Percentiles rank a stretch among this genome's conserved stretches.
Evolutionary conservation across 805 yeast species (phyloP).

Genomic region (Sugiyamaella marilandica): DNA sequence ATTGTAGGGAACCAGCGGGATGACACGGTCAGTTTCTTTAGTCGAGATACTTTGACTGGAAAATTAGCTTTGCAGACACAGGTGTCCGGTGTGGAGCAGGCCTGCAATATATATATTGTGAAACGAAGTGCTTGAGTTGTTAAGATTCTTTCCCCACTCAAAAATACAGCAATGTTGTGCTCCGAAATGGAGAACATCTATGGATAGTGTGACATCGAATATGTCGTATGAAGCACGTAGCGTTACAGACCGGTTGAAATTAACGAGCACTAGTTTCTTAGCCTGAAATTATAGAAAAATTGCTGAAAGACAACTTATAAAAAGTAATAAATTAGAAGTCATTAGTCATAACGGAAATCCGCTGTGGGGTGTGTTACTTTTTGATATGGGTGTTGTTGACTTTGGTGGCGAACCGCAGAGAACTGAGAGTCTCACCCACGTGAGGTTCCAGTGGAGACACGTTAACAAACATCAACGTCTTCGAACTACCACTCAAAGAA

Average conservation of each 20-base stretch:
- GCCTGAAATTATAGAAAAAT: too few relatives aligned
- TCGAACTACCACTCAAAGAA: conserved; percentile 79
- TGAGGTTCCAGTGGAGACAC: conserved; percentile 63
- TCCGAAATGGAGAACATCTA: too few relatives aligned
- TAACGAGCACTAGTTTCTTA: too few relatives aligned
- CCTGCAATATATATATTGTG: background rate
- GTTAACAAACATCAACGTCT: conserved; percentile 90
- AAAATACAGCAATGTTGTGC: too few relatives aligned
- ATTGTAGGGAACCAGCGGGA: conserved; percentile 8
- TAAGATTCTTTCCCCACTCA: too few relatives aligned
- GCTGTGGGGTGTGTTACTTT: background rate
- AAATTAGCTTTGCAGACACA: conserved; percentile 3
- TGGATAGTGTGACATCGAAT: too few relatives aligned
- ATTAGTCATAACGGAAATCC: background rate
- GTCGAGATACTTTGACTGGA: conserved; percentile 1
- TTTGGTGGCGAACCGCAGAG: conserved; percentile 81
- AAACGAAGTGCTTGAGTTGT: background rate
- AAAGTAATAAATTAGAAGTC: background rate
- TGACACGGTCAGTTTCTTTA: conserved; percentile 3
- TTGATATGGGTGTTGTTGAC: conserved; percentile 26
- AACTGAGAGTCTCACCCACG: conserved; percentile 73
- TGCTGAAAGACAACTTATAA: too few relatives aligned
- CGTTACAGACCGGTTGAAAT: too few relatives aligned
- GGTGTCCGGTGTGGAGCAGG: conserved; percentile 3
- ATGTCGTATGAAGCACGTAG: too few relatives aligned